A percentile compares a stretch with the other conserved stretches of the same genome.
Evolutionary conservation across 768 basidiomycete species (phyloP).

Genomic region (Leccinellum albellum): DNA sequence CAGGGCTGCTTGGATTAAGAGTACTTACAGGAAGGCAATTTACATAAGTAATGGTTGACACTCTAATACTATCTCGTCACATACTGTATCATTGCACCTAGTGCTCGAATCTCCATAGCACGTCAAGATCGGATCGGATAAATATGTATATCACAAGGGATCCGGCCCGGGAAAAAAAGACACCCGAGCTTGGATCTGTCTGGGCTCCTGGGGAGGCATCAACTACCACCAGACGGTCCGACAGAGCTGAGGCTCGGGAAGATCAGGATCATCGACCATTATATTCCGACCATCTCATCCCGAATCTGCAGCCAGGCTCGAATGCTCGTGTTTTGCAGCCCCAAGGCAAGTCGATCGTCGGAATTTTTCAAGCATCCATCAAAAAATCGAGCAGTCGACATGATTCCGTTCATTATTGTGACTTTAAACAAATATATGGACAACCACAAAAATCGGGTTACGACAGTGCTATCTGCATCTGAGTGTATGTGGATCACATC

Average conservation of each 20-base stretch:
- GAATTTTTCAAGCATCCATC: neutral
- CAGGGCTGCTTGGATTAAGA: neutral
- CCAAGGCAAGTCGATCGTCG: neutral
- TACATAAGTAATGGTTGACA: neutral
- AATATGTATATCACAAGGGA: neutral
- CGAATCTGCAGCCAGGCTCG: neutral
- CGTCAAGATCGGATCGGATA: neutral
- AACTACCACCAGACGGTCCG: too few relatives aligned
- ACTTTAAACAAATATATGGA: neutral
- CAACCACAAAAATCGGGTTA: neutral
- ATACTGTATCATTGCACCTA: neutral
- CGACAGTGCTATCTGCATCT: neutral
- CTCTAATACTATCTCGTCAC: neutral
- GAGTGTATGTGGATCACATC: constrained; percentile 1
- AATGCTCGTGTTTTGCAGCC: neutral
- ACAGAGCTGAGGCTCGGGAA: too few relatives aligned
- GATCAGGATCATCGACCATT: too few relatives aligned
- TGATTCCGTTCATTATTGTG: neutral
- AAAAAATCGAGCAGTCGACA: neutral
- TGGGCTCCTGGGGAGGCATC: neutral
- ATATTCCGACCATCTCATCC: too few relatives aligned
- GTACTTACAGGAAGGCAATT: neutral
- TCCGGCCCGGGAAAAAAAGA: neutral
- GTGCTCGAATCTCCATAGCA: neutral
- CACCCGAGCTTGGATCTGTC: neutral